phyloP scores from a whole-genome alignment of 495 filamentous ascomycete species.

The Xylaria cubensis region DNA sequence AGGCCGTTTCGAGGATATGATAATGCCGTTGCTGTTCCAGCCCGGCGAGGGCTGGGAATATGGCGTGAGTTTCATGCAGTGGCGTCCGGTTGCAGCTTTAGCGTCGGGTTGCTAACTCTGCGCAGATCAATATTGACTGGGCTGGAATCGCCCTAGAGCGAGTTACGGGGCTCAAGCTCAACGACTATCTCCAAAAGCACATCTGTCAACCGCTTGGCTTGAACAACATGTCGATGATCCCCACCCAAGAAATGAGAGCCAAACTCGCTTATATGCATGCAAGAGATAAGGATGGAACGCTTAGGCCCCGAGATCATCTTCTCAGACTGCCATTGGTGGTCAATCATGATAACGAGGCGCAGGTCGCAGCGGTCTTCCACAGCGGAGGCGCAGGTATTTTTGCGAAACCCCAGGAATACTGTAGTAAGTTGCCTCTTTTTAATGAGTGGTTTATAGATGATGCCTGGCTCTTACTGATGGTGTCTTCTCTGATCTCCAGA shows the following conservation, averaged over 20 bases:
- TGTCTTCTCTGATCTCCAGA: slow-evolving; percentile 10
- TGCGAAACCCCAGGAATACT: slow-evolving; percentile 60
- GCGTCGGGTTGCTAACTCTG: background rate
- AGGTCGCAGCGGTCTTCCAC: slow-evolving; percentile 47
- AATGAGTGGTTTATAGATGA: background rate
- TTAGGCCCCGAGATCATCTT: slow-evolving; percentile 55
- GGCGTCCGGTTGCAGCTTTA: background rate
- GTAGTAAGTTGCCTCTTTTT: slow-evolving; percentile 46
- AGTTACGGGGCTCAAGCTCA: slow-evolving; percentile 54
- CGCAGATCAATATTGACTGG: slow-evolving; percentile 64
- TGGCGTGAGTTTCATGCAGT: slow-evolving; percentile 50
- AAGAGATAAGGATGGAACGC: slow-evolving; percentile 44
- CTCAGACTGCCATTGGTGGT: slow-evolving; percentile 50
- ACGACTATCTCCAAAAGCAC: slow-evolving; percentile 60
- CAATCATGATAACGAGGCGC: slow-evolving; percentile 41
- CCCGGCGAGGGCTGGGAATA: slow-evolving; percentile 66
- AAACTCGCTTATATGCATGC: slow-evolving; percentile 59
- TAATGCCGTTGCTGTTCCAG: slow-evolving; percentile 61
- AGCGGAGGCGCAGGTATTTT: slow-evolving; percentile 64
- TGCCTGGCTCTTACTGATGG: background rate
- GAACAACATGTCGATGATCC: slow-evolving; percentile 61
- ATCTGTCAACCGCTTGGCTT: slow-evolving; percentile 64
- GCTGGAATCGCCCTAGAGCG: slow-evolving; percentile 63
- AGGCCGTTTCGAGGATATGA: slow-evolving; percentile 51
- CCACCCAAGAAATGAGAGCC: slow-evolving; percentile 53